phyloP scores from a whole-genome alignment of 2,329 filamentous ascomycete species.

The Sclerotiophoma versabilis region DNA sequence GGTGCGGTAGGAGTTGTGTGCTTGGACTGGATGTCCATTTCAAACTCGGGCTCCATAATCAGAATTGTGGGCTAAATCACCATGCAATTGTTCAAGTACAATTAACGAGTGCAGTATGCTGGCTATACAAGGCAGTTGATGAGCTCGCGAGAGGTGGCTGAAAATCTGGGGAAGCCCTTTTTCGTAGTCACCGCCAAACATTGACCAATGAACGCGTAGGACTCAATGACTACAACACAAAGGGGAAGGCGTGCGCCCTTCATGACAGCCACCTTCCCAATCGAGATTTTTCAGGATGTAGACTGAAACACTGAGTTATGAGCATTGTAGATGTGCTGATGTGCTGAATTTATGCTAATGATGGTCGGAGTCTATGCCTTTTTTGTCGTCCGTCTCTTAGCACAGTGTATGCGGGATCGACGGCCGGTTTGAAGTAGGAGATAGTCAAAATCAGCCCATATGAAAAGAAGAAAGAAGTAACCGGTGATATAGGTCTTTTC shows the following conservation, averaged over 20 bases:
- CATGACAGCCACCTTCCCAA: background rate
- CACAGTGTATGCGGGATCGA: no score
- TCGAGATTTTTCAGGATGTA: background rate
- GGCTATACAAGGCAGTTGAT: background rate
- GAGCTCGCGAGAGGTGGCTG: background rate
- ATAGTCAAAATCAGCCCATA: no score
- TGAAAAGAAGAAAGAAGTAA: no score
- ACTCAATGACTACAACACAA: slow-evolving; percentile 2
- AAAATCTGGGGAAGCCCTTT: slow-evolving; percentile 16
- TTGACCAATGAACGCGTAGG: background rate
- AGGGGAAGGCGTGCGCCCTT: slow-evolving; percentile 22
- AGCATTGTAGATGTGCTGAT: no score
- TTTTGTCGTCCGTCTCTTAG: no score
- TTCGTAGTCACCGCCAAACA: background rate
- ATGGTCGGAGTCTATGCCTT: no score
- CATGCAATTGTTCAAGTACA: background rate
- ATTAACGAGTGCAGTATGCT: no score
- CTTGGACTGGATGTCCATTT: slow-evolving; percentile 6
- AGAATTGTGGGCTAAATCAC: background rate
- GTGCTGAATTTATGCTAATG: no score
- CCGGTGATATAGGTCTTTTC: no score
- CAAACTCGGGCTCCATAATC: slow-evolving; percentile 5
- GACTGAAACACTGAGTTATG: background rate
- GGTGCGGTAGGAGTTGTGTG: background rate
- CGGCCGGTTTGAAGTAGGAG: no score